These are phyloP conservation scores for Cyclotella kingstonii DNA, from an alignment of 108 stramenopile genomes.

Conservation along the genomic window DNA sequence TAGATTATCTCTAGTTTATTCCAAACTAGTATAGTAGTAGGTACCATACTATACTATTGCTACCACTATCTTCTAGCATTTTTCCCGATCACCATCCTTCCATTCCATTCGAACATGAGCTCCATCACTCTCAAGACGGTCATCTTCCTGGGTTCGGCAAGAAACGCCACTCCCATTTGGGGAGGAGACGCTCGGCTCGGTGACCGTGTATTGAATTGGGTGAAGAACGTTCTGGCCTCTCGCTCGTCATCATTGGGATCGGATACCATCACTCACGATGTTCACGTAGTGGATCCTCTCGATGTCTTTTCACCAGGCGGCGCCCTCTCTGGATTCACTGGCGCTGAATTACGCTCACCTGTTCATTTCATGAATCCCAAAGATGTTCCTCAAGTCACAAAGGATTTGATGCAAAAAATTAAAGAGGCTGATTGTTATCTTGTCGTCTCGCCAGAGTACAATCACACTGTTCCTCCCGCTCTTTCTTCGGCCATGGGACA, in stretches of 20 bases:
- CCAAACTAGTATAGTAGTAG: too few species aligned
- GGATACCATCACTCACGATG: slow-evolving; percentile 49
- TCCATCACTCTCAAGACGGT: slow-evolving; percentile 56
- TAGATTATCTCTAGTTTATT: too few species aligned
- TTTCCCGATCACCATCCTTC: neutral
- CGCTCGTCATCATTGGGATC: slow-evolving; percentile 43
- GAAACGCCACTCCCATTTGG: slow-evolving; percentile 52
- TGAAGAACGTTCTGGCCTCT: slow-evolving; percentile 32
- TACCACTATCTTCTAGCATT: neutral
- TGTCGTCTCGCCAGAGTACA: slow-evolving; percentile 64
- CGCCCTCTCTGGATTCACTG: slow-evolving; percentile 49
- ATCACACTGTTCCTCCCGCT: slow-evolving; percentile 60
- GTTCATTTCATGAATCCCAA: slow-evolving; percentile 44
- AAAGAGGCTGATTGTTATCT: slow-evolving; percentile 65
- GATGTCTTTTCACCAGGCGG: slow-evolving; percentile 56
- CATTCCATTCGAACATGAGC: slow-evolving; percentile 16
- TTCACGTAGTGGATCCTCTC: slow-evolving; percentile 55
- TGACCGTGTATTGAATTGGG: slow-evolving; percentile 60
- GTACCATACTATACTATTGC: too few species aligned
- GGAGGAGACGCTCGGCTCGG: slow-evolving; percentile 58
- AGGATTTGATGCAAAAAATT: slow-evolving; percentile 46
- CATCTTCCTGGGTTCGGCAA: slow-evolving; percentile 63
- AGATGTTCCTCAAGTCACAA: slow-evolving; percentile 41
- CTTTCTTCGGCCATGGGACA: slow-evolving; percentile 58
- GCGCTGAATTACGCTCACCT: slow-evolving; percentile 46